Evolutionary conservation across 75 land plant species (phyloP).

Genomic region (Selaginella tamariscina): DNA sequence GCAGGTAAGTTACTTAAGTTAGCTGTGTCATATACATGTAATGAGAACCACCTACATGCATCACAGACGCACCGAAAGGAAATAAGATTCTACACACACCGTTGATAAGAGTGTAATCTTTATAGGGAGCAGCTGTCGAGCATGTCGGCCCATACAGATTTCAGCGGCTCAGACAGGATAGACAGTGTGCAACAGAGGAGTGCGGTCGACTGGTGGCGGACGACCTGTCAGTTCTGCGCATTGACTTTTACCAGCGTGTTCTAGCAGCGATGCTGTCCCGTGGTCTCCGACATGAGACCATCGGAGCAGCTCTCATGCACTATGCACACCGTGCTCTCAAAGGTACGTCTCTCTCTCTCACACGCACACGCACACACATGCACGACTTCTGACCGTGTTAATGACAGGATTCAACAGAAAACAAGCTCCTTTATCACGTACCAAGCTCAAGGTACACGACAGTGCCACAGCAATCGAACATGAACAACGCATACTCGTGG

Average conservation of each 20-base stretch:
- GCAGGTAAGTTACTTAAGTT: too few relatives aligned
- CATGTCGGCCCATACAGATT: conserved; percentile 50
- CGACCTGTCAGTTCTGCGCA: conserved; percentile 52
- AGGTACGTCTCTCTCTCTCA: too few relatives aligned
- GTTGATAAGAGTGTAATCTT: too few relatives aligned
- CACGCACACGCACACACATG: too few relatives aligned
- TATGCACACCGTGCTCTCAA: conserved; percentile 49
- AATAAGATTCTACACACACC: too few relatives aligned
- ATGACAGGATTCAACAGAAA: conserved; percentile 8
- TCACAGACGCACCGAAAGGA: too few relatives aligned
- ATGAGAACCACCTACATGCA: too few relatives aligned
- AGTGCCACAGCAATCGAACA: conserved; percentile 28
- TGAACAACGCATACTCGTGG: conserved; percentile 48
- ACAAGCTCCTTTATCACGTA: background rate
- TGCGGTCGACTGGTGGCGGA: conserved; percentile 73
- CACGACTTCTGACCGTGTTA: too few relatives aligned
- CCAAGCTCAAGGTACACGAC: conserved; percentile 18
- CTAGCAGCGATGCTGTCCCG: conserved; percentile 66
- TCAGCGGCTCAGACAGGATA: conserved; percentile 61
- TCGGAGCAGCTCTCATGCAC: conserved; percentile 53
- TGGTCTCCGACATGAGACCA: conserved; percentile 64
- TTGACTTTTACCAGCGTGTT: conserved; percentile 57
- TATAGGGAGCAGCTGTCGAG: conserved; percentile 68
- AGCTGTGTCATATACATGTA: too few relatives aligned
- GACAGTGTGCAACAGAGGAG: conserved; percentile 27